A percentile compares a stretch with the other conserved stretches of the same genome.
These are phyloP conservation scores for Petrea volubilis DNA, from an alignment of 257 asterid genomes.

Conservation along the genomic window DNA sequence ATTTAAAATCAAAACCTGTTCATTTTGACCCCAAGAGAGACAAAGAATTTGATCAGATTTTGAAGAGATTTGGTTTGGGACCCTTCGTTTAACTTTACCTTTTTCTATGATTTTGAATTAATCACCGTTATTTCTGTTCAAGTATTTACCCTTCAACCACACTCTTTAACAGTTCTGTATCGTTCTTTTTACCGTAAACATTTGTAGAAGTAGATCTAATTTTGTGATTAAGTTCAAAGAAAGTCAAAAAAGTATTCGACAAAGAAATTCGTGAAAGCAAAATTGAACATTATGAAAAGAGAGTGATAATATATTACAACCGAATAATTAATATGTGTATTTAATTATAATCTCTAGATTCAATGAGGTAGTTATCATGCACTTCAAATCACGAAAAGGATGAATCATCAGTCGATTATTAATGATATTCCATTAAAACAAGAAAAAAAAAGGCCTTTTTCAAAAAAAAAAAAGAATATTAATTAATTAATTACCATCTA, in stretches of 20 bases:
- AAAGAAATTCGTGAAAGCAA: too few species aligned
- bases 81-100: conserved; percentile 18
- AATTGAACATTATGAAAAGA: too few species aligned
- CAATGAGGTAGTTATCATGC: too few species aligned
- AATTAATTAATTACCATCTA: too few species aligned
- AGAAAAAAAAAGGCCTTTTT: too few species aligned
- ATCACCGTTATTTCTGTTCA: background rate
- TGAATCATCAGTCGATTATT: too few species aligned
- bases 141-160: background rate
- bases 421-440: too few species aligned
- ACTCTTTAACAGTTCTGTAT: background rate
- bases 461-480: too few species aligned
- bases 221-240: background rate
- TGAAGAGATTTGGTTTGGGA: conserved; percentile 4
- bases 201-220: background rate
- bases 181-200: background rate
- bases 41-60: background rate
- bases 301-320: too few species aligned
- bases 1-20: background rate
- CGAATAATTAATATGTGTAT: background rate
- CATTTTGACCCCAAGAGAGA: background rate
- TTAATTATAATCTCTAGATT: too few species aligned
- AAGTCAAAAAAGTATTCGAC: background rate
- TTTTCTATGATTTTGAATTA: conserved; percentile 17
- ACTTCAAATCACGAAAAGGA: too few species aligned